These are phyloP conservation scores for Lipomyces starkeyi DNA, from an alignment of 805 yeast species.

Conservation along the genomic window DNA sequence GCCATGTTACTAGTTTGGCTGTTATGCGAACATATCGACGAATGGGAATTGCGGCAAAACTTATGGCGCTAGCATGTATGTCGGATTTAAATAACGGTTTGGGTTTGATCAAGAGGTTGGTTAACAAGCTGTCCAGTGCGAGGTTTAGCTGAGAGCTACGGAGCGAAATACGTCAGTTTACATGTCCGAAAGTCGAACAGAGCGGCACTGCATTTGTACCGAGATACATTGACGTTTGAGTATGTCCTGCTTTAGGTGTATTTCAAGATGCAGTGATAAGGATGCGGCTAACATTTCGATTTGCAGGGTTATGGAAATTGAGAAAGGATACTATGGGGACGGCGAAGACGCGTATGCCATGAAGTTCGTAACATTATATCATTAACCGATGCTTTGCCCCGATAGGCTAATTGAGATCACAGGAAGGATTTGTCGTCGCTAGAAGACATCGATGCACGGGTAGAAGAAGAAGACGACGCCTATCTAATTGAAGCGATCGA, in stretches of 20 bases:
- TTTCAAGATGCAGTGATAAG: too few species aligned
- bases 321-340: constrained; percentile 90
- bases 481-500: constrained; percentile 33
- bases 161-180: constrained; percentile 81
- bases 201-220: constrained; percentile 91
- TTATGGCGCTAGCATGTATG: constrained; percentile 75
- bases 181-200: constrained; percentile 93
- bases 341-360: constrained; percentile 98
- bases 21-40: constrained; percentile 96
- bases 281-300: constrained; percentile 1
- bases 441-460: constrained; percentile 29
- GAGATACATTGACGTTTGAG: constrained; percentile 82
- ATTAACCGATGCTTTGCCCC: too few species aligned
- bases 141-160: constrained; percentile 79
- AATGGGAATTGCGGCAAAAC: constrained; percentile 90
- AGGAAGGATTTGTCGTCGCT: constrained; percentile 27
- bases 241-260: constrained; percentile 13
- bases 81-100: constrained; percentile 26
- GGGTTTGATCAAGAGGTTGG: constrained; percentile 66
- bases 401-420: neutral
- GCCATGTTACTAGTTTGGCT: constrained; percentile 86
- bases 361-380: neutral
- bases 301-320: constrained; percentile 68
- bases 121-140: constrained; percentile 50
- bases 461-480: constrained; percentile 27